Evolutionary conservation across 1,284 basidiomycete species (phyloP), one percentile per base, ranked within the genome.

Genomic region (Ustilago loliicola): DNA sequence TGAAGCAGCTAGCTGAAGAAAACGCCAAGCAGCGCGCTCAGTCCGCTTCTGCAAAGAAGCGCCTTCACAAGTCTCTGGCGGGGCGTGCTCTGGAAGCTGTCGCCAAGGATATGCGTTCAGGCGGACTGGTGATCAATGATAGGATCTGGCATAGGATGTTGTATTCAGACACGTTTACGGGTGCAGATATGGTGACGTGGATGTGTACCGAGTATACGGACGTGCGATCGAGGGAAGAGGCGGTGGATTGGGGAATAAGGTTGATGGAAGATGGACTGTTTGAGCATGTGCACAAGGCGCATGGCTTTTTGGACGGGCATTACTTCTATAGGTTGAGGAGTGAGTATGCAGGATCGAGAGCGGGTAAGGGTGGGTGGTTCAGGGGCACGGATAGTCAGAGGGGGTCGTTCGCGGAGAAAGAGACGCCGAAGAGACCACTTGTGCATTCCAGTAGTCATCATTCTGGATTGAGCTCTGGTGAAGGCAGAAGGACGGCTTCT

Each of bases 291-390:
- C 65, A 81, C 45, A 66, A 64, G 47, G 59, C 53, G 27, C 85
- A 85, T 54, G 83, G 81, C 13, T 86, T 86, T 65, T 50, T 85
- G 38, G 85, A 86, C 45, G 85, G 85, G 1, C 83, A 86, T 45
- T 84, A 85, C 76, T 86, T 86, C 52, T 83, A 83, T 61, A 59
- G 81, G 50, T 62, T 83, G 32, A 71, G 47, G 52, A 66, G 72
- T 34, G 77, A 79, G 45, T 79, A 65, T 52, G 72, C 66, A 45
- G 68, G 65, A 15, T 30, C 61, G 45, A 59, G 68, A 7, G 58
- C 59, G 1, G 50, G 54, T 2, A 42, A 52, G n/a, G 72, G 72
- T 19, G 58, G 58, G 2, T 79, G 77, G 77, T 78, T 75, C 57
- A 51, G 79, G 8, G 76, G 69, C 1, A 62, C 56, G 10, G 77